phyloP scores from a whole-genome alignment of 2,329 filamentous ascomycete genomes.

The Dryadomyces quercivorus region DNA sequence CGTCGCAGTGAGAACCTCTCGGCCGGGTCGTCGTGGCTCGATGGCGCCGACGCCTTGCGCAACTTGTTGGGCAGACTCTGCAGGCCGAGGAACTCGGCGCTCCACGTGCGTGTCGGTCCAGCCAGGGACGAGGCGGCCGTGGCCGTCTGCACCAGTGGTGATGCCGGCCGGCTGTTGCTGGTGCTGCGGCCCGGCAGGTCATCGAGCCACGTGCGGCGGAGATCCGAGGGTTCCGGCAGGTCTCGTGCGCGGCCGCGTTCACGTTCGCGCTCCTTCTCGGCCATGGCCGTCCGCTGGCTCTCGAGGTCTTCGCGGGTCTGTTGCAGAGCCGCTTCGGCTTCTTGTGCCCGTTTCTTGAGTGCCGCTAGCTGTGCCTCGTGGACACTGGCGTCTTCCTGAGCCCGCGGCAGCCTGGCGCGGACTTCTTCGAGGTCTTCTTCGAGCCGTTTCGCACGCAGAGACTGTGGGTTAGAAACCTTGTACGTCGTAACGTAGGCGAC shows the following conservation, averaged over 20 bases:
- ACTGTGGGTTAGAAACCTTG: too few relatives aligned
- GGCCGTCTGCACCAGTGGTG: conserved; percentile 33
- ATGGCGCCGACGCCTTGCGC: conserved; percentile 36
- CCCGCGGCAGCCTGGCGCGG: conserved; percentile 48
- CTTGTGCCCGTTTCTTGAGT: conserved; percentile 52
- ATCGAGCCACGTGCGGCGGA: conserved; percentile 38
- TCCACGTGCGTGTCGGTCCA: conserved; percentile 34
- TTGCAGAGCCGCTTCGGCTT: conserved; percentile 51
- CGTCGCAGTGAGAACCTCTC: conserved; percentile 31
- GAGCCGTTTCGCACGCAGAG: conserved; percentile 48
- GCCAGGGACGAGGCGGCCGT: conserved; percentile 11
- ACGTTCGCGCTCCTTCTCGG: conserved; percentile 2
- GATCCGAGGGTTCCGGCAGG: conserved; percentile 18
- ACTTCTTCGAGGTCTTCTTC: conserved; percentile 75
- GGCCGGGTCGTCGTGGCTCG: conserved; percentile 33
- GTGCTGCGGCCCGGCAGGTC: conserved; percentile 27
- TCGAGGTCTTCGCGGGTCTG: conserved; percentile 40
- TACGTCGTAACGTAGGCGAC: neutral
- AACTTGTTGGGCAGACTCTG: conserved; percentile 27
- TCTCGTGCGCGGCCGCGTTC: conserved; percentile 4
- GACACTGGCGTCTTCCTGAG: conserved; percentile 50
- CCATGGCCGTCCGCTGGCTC: conserved; percentile 25
- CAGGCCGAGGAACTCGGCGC: conserved; percentile 39
- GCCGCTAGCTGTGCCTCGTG: conserved; percentile 47
- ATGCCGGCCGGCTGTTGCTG: conserved; percentile 39